Conservation (phyloP, 768 basidiomycete species). For the Chalciporus pseudorubinellus region DNA sequence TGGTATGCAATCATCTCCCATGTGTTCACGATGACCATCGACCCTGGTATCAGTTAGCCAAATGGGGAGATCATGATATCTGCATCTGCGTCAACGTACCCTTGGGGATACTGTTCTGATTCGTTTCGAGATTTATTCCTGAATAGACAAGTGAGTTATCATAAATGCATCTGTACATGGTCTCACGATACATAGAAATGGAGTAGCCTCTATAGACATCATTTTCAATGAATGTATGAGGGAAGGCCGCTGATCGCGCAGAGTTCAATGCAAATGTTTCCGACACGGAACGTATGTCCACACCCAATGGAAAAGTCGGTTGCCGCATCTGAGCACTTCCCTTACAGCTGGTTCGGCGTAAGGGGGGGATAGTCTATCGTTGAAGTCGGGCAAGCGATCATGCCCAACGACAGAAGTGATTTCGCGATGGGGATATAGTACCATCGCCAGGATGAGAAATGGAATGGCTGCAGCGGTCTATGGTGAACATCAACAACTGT, state of each 20-base stretch:
- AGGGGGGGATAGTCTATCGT: slow-evolving; percentile 1
- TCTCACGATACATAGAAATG: too few relatives aligned
- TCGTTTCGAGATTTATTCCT: too few relatives aligned
- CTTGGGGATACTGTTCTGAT: too few relatives aligned
- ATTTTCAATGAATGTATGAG: background rate
- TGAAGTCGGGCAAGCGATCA: slow-evolving; percentile 6
- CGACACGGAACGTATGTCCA: background rate
- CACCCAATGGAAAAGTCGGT: background rate
- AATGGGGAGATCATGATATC: too few relatives aligned
- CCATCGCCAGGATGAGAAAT: slow-evolving; percentile 3
- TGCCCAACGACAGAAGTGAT: slow-evolving; percentile 7
- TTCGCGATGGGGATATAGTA: slow-evolving; percentile 6
- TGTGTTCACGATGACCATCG: background rate
- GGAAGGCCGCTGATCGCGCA: background rate
- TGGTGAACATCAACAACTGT: too few relatives aligned
- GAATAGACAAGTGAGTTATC: too few relatives aligned
- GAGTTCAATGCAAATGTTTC: background rate
- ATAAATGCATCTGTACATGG: too few relatives aligned
- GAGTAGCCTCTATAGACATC: background rate
- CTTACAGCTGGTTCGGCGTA: slow-evolving; percentile 7
- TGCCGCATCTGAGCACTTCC: slow-evolving; percentile 4
- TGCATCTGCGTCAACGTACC: too few relatives aligned
- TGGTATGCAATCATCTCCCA: background rate
- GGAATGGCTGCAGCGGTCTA: background rate
- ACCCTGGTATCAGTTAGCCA: background rate